phyloP scores from a whole-genome alignment of 1,284 basidiomycete species.

The Bjerkandera adusta region DNA sequence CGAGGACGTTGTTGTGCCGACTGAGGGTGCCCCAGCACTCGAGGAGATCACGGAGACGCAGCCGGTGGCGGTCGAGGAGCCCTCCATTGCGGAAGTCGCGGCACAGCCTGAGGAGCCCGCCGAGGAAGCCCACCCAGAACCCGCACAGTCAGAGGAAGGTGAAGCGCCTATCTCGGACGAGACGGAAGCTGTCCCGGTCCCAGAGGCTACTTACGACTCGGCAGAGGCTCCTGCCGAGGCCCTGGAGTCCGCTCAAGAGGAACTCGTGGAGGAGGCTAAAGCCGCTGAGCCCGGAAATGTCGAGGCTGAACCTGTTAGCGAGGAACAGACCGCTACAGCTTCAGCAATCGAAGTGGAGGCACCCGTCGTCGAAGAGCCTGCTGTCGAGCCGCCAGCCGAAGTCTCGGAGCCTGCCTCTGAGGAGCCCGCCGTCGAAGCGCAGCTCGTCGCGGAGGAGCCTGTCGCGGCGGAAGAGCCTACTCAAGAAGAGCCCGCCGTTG shows the following conservation, averaged over 20 bases:
- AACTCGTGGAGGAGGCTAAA: conserved; percentile 3
- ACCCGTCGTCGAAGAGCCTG: conserved; percentile 8
- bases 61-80: neutral
- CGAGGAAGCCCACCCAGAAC: conserved; percentile 5
- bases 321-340: neutral
- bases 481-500: neutral
- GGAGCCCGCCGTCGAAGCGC: conserved; percentile 6
- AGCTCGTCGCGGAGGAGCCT: neutral
- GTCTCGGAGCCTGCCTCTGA: neutral
- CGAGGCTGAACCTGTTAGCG: conserved; percentile 4
- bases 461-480: neutral
- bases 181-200: neutral
- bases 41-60: neutral
- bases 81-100: neutral
- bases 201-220: conserved; percentile 7
- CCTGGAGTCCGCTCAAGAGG: conserved; percentile 5
- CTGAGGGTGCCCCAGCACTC: too few relatives aligned
- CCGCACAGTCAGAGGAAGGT: neutral
- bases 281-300: conserved; percentile 3
- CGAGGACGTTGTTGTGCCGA: too few relatives aligned
- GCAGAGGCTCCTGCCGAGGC: neutral
- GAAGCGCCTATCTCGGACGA: too few relatives aligned
- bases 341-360: too few relatives aligned
- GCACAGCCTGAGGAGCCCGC: conserved; percentile 8
- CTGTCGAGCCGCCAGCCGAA: neutral